Evolutionary conservation across 306 rosid genomes (phyloP), one percentile per base, ranked within the genome.

Genomic region (Cucumis hystrix): DNA sequence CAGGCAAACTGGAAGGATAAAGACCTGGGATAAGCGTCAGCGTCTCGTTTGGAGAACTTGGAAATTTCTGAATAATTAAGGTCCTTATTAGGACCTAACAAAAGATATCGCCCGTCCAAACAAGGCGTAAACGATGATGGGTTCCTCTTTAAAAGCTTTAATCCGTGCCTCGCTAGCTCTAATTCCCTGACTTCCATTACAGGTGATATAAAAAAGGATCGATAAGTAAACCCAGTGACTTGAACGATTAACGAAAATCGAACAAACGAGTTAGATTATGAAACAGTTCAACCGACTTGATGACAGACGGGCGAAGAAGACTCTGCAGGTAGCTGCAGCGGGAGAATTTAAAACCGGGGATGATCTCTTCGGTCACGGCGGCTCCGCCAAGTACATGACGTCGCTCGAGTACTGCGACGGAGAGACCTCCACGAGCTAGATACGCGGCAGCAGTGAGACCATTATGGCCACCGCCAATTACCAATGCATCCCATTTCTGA

Each of bases 321-420:
- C 99, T 95, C 30, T 89, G 99, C 23, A 95, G 93, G 80, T 92
- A 92, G 79, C 99, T 95, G 81, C 97, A 95, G 35, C 99, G 92
- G 57, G 97, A 92, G 80, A 95, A 95, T 84, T 87, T 92, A 87
- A 90, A 92, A 17, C 98, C 97, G 0, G 97, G 93, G 17, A 94
- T 47, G 68, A 92, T 86, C 60, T 94, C 98, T 60, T 94, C 98
- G 0, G 97, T 89, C 2, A 90, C 91, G 51, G 98, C 95, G 35
- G 98, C 98, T 10, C 98, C 98, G 41, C 98, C 98, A 56, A 94
- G 82, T 25, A 92, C 79, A 84, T 90, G 95, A 10, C 97, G 98
- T 20, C 97, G 96, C 82, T 94, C 98, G 35, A 94, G 96, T 43
- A 94, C 98, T 4, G 92, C 97, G 39, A 90, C 96, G 28, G 97